Conservation (phyloP, 2,329 filamentous ascomycete species). For the Ophiostoma populinum region DNA sequence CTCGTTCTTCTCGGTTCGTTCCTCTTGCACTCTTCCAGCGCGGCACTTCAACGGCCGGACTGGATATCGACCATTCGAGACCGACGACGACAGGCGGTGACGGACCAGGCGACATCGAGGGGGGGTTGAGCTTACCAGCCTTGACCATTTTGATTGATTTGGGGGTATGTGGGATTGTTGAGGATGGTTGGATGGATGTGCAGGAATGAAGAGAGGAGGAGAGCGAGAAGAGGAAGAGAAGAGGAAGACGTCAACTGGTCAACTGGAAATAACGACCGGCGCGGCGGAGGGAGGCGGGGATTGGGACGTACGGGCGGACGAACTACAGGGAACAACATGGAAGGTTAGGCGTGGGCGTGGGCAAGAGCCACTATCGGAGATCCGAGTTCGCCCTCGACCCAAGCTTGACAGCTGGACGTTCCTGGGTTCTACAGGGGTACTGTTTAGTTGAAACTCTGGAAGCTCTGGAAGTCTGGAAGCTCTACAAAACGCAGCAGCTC, state of each 20-base stretch:
- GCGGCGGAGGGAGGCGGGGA: slow-evolving; percentile 6
- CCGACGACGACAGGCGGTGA: no score
- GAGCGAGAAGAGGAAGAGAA: background rate
- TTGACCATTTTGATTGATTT: slow-evolving; percentile 82
- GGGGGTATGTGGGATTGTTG: background rate
- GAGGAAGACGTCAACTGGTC: background rate
- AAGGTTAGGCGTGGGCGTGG: background rate
- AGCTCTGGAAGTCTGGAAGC: no score
- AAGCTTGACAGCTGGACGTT: background rate
- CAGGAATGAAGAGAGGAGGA: background rate
- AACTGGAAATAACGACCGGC: slow-evolving; percentile 1
- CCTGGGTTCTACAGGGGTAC: no score
- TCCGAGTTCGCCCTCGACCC: slow-evolving; percentile 6
- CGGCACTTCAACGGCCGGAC: no score
- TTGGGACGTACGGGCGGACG: background rate
- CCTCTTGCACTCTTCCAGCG: no score
- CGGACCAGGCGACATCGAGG: no score
- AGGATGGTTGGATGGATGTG: background rate
- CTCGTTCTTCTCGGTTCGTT: background rate
- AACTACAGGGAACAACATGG: background rate
- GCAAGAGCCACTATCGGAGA: slow-evolving; percentile 9
- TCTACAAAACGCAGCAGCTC: no score
- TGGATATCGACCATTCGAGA: no score
- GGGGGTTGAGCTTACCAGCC: slow-evolving; percentile 69
- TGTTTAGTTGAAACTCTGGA: no score